Evolutionary conservation across 495 filamentous ascomycete genomes (phyloP), one percentile per base, ranked within the genome.

Genomic region (Corynascus novoguineensis): DNA sequence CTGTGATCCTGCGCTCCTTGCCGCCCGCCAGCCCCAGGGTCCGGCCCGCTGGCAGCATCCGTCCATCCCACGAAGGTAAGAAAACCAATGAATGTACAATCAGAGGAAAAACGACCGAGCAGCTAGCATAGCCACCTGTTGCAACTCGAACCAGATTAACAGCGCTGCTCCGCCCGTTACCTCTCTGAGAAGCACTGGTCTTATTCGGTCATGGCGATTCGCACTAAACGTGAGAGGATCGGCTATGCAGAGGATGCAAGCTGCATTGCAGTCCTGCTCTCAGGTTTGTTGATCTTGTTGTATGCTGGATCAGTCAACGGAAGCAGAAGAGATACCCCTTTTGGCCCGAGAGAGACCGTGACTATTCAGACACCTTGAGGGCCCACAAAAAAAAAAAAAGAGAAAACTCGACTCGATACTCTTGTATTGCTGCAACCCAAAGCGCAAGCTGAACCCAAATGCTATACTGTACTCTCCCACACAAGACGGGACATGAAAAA

Each of bases 391-490:
- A 6, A 8, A 22, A 21, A 50, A 14, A 19, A 11, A 32, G n/a
- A 10, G 2, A 17, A 40, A 4, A 41, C 11, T 14, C 25, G 35
- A 41, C 22, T 37, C 44, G 28, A 57, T 50, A 40, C 53, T 55
- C 32, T 31, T 48, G 53, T 48, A 28, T 55, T 55, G 15, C 52
- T 55, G 17, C 38, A 53, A 35, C 28, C 27, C 28, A 55, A 55
- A 41, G 32, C 29, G n/a, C 10, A 40, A 48, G 32, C 44, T 56
- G 29, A 47, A 47, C 24, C 44, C 24, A 5, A 17, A 40, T 56
- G 53, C 53, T 56, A 49, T 44, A 44, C 51, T 53, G 51, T 56
- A 56, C 41, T 35, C 44, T 19, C 53, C 31, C 25, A 28, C 37
- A 41, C 38, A 54, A 54, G 46, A 32, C 29, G 22, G 15, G 6